Evolutionary conservation across 768 basidiomycete species (phyloP).

Genomic region (Amanita thiersii): DNA sequence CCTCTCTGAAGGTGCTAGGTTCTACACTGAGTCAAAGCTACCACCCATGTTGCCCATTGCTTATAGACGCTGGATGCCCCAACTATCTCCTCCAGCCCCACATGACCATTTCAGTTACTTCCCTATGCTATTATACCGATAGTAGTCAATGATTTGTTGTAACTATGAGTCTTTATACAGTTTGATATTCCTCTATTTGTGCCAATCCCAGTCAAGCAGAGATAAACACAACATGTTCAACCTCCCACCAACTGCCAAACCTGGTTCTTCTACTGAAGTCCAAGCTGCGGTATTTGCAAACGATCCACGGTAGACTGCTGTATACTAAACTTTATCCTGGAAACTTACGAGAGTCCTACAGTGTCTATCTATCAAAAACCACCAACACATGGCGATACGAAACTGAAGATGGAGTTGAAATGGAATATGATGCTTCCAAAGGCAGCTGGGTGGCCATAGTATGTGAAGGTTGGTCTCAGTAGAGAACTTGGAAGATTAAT

Average conservation of each 20-base stretch:
- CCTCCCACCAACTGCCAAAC: constrained; percentile 40
- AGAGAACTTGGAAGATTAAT: neutral
- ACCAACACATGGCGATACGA: constrained; percentile 83
- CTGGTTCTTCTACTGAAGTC: constrained; percentile 44
- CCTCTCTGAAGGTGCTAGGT: constrained; percentile 46
- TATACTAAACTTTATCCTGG: constrained; percentile 13
- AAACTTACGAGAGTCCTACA: constrained; percentile 19
- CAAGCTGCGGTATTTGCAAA: constrained; percentile 66
- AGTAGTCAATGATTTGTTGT: constrained; percentile 12
- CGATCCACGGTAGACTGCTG: constrained; percentile 54
- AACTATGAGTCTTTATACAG: too few relatives aligned
- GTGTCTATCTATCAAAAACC: constrained; percentile 72
- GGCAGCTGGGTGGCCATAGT: constrained; percentile 83
- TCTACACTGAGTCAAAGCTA: constrained; percentile 54
- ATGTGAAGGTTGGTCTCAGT: constrained; percentile 22
- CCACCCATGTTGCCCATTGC: constrained; percentile 70
- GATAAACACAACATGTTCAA: constrained; percentile 26
- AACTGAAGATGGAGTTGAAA: constrained; percentile 81
- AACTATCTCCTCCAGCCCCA: constrained; percentile 68
- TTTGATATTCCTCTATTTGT: too few relatives aligned
- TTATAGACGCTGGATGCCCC: constrained; percentile 67
- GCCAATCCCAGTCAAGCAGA: too few relatives aligned
- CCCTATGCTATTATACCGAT: constrained; percentile 64
- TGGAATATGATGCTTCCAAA: constrained; percentile 78
- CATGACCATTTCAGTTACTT: constrained; percentile 79